Percentiles rank a stretch among this genome's conserved stretches.
These are phyloP conservation scores for Kodamaea laetipori DNA, from an alignment of 805 yeast genomes.

Conservation along the genomic window DNA sequence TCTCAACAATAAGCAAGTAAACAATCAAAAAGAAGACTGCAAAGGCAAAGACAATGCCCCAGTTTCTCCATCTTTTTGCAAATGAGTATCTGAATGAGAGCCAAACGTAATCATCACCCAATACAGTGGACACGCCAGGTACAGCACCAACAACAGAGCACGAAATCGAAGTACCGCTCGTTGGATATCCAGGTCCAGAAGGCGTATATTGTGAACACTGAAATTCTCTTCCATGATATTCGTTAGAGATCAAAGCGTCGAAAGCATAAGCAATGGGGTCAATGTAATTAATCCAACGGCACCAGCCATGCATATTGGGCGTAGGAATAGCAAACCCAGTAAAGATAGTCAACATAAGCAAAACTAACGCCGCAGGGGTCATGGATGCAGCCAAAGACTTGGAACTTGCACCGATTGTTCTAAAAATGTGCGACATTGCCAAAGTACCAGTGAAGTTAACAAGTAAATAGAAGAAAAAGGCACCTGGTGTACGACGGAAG, in stretches of 20 bases:
- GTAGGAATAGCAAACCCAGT: conserved; percentile 63
- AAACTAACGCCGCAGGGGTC: conserved; percentile 57
- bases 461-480: conserved; percentile 29
- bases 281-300: conserved; percentile 63
- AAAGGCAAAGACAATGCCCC: conserved; percentile 62
- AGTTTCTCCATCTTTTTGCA: conserved; percentile 55
- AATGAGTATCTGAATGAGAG: conserved; percentile 44
- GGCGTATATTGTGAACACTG: conserved; percentile 54
- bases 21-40: conserved; percentile 53
- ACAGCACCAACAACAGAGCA: conserved; percentile 26
- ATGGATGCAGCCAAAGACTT: conserved; percentile 53
- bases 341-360: conserved; percentile 51
- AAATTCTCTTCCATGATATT: conserved; percentile 50
- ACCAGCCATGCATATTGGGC: conserved; percentile 60
- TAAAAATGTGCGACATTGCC: conserved; percentile 42
- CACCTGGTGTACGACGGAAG: conserved; percentile 26
- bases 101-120: conserved; percentile 33
- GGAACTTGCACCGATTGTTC: conserved; percentile 16
- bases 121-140: conserved; percentile 23
- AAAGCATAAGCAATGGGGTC: conserved; percentile 61
- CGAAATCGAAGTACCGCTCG: conserved; percentile 15
- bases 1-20: conserved; percentile 57
- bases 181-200: conserved; percentile 33
- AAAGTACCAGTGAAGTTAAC: conserved; percentile 22
- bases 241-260: conserved; percentile 59